Evolutionary conservation across 2,329 filamentous ascomycete species (phyloP).

Genomic region (Herpotrichia juniperi): DNA sequence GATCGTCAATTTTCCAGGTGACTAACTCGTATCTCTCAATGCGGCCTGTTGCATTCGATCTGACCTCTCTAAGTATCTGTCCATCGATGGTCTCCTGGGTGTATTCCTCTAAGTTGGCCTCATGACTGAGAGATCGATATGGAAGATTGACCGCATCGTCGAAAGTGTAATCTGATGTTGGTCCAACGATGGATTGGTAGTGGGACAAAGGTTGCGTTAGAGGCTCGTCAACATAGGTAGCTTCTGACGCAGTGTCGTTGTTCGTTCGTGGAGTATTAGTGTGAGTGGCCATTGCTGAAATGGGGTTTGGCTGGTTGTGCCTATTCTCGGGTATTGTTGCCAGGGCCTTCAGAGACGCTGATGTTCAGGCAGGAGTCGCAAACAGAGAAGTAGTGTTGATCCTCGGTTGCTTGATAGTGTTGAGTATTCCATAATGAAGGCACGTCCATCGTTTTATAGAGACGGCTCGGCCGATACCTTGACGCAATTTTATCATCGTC

Average conservation of each 20-base stretch:
- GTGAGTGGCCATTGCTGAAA: background rate
- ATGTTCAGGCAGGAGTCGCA: background rate
- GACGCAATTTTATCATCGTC: background rate
- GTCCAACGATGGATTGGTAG: constrained; percentile 8
- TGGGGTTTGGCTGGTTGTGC: background rate
- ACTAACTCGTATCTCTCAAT: constrained; percentile 65
- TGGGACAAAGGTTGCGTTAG: background rate
- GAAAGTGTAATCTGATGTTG: constrained; percentile 18
- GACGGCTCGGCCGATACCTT: background rate
- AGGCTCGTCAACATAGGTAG: constrained; percentile 9
- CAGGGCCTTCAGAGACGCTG: background rate
- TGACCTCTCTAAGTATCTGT: constrained; percentile 62
- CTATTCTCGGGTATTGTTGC: background rate
- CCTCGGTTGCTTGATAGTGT: background rate
- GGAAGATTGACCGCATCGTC: constrained; percentile 64
- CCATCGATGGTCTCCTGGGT: constrained; percentile 66
- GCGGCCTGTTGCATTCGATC: constrained; percentile 61
- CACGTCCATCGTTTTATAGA: constrained; percentile 1
- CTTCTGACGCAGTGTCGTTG: constrained; percentile 14
- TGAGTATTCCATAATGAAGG: background rate
- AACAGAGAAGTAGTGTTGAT: background rate
- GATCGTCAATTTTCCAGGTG: constrained; percentile 73
- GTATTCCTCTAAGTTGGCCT: constrained; percentile 67
- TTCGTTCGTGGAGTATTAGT: background rate
- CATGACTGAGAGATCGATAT: constrained; percentile 65